A percentile compares a stretch with the other conserved stretches of the same genome.
Evolutionary conservation across 495 filamentous ascomycete genomes (phyloP).

Genomic region (Neurospora cerealis): DNA sequence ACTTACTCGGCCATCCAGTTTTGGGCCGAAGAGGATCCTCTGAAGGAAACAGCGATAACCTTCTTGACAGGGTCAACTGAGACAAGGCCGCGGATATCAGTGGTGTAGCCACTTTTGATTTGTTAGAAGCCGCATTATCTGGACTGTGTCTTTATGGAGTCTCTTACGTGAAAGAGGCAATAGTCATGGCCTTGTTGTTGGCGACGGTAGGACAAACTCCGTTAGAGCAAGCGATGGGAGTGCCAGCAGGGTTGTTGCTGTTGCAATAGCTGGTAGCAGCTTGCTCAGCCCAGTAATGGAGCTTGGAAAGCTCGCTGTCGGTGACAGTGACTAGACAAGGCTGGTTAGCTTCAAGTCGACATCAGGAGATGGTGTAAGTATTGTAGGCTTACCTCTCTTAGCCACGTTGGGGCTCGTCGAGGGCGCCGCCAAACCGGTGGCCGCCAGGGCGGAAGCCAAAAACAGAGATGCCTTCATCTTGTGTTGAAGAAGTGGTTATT

Average conservation of each 20-base stretch:
- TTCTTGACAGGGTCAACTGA: slow-evolving; percentile 52
- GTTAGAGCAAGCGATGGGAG: slow-evolving; percentile 46
- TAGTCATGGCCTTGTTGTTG: slow-evolving; percentile 41
- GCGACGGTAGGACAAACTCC: slow-evolving; percentile 50
- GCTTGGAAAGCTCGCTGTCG: slow-evolving; percentile 29
- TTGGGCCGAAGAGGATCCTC: slow-evolving; percentile 49
- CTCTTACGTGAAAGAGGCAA: slow-evolving; percentile 53
- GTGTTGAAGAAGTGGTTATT: background rate
- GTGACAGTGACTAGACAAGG: slow-evolving; percentile 12
- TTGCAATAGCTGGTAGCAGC: slow-evolving; percentile 62
- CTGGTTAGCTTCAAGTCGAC: background rate
- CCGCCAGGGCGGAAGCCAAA: slow-evolving; percentile 6
- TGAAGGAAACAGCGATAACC: slow-evolving; percentile 58
- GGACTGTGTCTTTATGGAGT: background rate
- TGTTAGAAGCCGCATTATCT: background rate
- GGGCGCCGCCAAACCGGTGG: slow-evolving; percentile 8
- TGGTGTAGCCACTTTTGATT: slow-evolving; percentile 34
- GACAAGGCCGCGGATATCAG: slow-evolving; percentile 62
- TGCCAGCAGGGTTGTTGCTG: slow-evolving; percentile 37
- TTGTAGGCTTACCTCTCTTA: background rate
- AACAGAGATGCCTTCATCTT: slow-evolving; percentile 14
- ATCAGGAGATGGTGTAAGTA: background rate
- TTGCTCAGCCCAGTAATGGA: slow-evolving; percentile 61
- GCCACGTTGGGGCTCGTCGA: background rate
- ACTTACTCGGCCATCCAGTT: slow-evolving; percentile 61